These are phyloP conservation scores for Xylogone sp. DNA, from an alignment of 2,329 filamentous ascomycete genomes.

Conservation along the genomic window DNA sequence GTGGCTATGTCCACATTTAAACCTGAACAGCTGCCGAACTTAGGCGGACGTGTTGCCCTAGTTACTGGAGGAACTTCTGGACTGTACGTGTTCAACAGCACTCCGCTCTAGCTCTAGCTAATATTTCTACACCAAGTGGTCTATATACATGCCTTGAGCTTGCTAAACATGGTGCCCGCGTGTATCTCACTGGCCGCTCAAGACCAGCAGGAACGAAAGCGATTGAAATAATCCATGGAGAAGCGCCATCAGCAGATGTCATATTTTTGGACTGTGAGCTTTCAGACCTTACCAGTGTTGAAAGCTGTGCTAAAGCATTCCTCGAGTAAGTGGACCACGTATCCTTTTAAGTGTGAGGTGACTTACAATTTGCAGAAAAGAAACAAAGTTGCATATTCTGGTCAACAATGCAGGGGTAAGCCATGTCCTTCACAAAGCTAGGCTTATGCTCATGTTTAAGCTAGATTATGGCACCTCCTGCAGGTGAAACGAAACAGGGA, in stretches of 20 bases:
- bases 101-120: constrained; percentile 10
- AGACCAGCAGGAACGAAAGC: constrained; percentile 31
- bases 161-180: constrained; percentile 33
- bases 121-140: constrained; percentile 16
- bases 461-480: constrained; percentile 7
- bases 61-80: constrained; percentile 32
- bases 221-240: constrained; percentile 31
- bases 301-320: constrained; percentile 29
- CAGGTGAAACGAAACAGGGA: constrained; percentile 12
- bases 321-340: neutral
- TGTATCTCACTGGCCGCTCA: constrained; percentile 36
- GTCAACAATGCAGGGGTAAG: constrained; percentile 34
- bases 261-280: constrained; percentile 31
- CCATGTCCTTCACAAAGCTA: constrained; percentile 13
- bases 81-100: constrained; percentile 11
- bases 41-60: constrained; percentile 23
- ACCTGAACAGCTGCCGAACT: constrained; percentile 17
- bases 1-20: neutral
- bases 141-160: constrained; percentile 26
- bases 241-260: constrained; percentile 20
- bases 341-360: neutral
- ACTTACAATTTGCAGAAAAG: constrained; percentile 14
- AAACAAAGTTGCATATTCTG: constrained; percentile 32
- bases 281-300: constrained; percentile 30
- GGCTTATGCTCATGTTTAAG: neutral